Base-by-base conservation (phyloP, 1,284 basidiomycete species). In the Blastosporella zonata region DNA sequence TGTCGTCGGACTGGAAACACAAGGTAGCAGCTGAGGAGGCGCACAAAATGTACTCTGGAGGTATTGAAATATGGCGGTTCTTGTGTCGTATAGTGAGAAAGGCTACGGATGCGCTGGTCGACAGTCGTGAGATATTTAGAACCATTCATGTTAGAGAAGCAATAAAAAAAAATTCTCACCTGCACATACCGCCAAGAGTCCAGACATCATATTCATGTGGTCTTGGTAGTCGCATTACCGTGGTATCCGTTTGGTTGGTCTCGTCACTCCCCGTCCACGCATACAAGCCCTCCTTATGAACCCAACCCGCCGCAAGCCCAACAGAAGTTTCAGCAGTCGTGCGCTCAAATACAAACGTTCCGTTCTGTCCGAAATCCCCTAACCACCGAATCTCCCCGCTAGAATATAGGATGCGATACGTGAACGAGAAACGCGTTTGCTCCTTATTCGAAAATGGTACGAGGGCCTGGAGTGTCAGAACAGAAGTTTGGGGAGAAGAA, bases 321-420 rank as follows among this genome's bases (percentile, higher is more conserved):
- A 69, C 52, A 38, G 53, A 50, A 28, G 60, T 59, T 31, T 67
- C 57, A n/a, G 49, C 18, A 20, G 39, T 29, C 9, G 34, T 45
- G 49, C 51, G 55, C 46, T 64, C 59, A 20, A 73, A 46, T 22
- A 66, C 50, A 12, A 74, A 48, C 8, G 52, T 55, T 7, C 76
- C 75, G 54, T 79, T 71, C 21, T 65, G 61, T 9, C 68, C 67
- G 49, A 64, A 71, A 10, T 62, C 50, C 3, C 75, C 75, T 20
- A 77, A 63, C 75, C 76, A 78, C 43, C 59, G 60, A 29, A 70
- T 62, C 39, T 67, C 58, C 18, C 75, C 74, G 17, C 61, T 62
- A 21, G 72, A 59, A 59, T 75, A 70, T 2, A 68, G 45, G 21
- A 78, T 48, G 21, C 76, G 67, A 57, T 76, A 78, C 0, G 76